Percentiles rank a stretch among this genome's conserved stretches.
Evolutionary conservation across 177 flowering plant species (phyloP).

Genomic region (Vitis hybrid): DNA sequence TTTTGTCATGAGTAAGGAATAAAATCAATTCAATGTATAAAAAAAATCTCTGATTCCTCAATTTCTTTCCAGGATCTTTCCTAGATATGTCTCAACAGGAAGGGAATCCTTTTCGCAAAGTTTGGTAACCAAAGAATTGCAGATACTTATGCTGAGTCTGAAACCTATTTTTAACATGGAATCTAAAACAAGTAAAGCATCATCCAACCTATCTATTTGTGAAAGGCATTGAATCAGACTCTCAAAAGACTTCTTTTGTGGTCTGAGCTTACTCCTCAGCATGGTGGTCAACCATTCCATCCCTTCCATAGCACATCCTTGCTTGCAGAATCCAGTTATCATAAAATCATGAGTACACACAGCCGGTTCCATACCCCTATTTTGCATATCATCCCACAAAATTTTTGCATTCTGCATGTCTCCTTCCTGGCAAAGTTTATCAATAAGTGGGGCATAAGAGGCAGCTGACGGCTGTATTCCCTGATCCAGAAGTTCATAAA

Average conservation of each 20-base stretch:
- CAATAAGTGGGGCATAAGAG: conserved; percentile 48
- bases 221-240: conserved; percentile 36
- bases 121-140: conserved; percentile 25
- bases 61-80: conserved; percentile 18
- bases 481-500: conserved; percentile 37
- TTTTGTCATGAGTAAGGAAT: too few species aligned
- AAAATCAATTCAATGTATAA: too few species aligned
- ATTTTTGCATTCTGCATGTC: conserved; percentile 38
- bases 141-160: conserved; percentile 19
- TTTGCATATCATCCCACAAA: conserved; percentile 46
- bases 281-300: conserved; percentile 50
- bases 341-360: conserved; percentile 35
- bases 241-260: conserved; percentile 35
- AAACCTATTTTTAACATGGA: conserved; percentile 47
- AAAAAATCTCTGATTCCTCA: not conserved
- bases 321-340: conserved; percentile 47
- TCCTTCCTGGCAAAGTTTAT: conserved; percentile 47
- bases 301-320: conserved; percentile 40
- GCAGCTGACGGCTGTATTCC: conserved; percentile 49
- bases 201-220: conserved; percentile 35
- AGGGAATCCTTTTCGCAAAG: conserved; percentile 27
- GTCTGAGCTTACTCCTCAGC: conserved; percentile 43
- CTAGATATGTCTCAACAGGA: conserved; percentile 13
- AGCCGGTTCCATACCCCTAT: conserved; percentile 42
- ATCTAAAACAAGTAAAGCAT: conserved; percentile 44